Percentiles rank a stretch among this genome's conserved stretches.
These are phyloP conservation scores for Scenedesmus sp. DNA, from an alignment of 163 green algal genomes.

Conservation along the genomic window DNA sequence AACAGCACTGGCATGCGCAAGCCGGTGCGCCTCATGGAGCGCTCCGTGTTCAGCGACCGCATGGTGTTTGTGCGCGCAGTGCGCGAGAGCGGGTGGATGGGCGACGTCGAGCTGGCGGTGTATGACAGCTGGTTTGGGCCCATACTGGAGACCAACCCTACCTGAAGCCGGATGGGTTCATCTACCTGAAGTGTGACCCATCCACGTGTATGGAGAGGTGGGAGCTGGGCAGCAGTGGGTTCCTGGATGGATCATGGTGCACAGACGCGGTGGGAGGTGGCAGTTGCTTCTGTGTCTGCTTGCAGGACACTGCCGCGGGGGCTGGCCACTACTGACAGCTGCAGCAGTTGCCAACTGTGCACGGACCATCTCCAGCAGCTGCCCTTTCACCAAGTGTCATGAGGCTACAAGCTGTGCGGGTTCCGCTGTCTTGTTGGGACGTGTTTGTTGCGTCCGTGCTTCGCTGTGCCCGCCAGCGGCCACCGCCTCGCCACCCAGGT, in stretches of 20 bases:
- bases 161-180: conserved; percentile 95
- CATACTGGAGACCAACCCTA: conserved; percentile 74
- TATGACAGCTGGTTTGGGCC: conserved; percentile 64
- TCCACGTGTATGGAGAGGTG: conserved; percentile 82
- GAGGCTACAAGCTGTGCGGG: too few species aligned
- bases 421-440: too few species aligned
- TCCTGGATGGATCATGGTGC: too few species aligned
- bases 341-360: neutral
- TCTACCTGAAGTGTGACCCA: conserved; percentile 93
- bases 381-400: too few species aligned
- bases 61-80: conserved; percentile 98
- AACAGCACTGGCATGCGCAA: conserved; percentile 33
- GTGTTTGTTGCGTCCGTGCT: too few species aligned
- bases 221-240: neutral
- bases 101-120: conserved; percentile 80
- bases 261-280: too few species aligned
- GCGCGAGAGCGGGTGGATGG: conserved; percentile 87
- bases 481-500: too few species aligned
- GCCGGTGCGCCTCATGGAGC: conserved; percentile 92
- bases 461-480: too few species aligned
- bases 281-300: neutral
- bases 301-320: neutral
- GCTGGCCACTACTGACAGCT: too few species aligned
- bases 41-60: conserved; percentile 96
- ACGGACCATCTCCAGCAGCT: too few species aligned